A percentile compares a stretch with the other conserved stretches of the same genome.
phyloP scores from a whole-genome alignment of 2,329 filamentous ascomycete species.

The Zelopaecilomyces penicillatus region DNA sequence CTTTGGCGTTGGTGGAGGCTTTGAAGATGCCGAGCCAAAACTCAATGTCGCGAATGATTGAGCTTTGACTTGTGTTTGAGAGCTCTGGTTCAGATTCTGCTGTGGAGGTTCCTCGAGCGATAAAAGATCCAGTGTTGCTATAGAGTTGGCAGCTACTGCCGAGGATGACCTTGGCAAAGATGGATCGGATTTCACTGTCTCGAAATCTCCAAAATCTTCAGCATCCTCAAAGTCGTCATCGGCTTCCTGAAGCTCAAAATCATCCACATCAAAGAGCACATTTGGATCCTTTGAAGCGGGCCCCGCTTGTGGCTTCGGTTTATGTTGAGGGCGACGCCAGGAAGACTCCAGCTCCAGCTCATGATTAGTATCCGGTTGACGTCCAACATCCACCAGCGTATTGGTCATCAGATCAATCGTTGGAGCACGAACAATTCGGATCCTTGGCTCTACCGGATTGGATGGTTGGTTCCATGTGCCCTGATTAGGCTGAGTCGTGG shows the following conservation, averaged over 20 bases:
- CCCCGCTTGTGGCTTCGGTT: conserved; percentile 16
- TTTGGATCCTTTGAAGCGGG: conserved; percentile 33
- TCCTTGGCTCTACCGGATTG: conserved; percentile 8
- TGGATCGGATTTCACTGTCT: conserved; percentile 30
- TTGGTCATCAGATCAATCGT: conserved; percentile 48
- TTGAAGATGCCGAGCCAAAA: conserved; percentile 19
- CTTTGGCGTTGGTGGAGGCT: conserved; percentile 39
- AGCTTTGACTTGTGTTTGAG: conserved; percentile 17
- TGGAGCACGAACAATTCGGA: conserved; percentile 33
- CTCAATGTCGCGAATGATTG: conserved; percentile 23
- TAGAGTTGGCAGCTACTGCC: conserved; percentile 11
- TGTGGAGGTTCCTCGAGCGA: conserved; percentile 27
- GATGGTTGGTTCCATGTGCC: too few relatives aligned
- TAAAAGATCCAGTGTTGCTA: conserved; percentile 32
- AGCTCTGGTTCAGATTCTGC: conserved; percentile 6
- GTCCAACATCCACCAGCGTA: conserved; percentile 35
- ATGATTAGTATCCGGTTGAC: neutral
- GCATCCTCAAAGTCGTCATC: conserved; percentile 43
- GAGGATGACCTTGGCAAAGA: conserved; percentile 8
- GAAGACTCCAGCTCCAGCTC: neutral
- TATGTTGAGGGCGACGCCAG: conserved; percentile 2
- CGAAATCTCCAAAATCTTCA: conserved; percentile 54
- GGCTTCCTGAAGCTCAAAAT: conserved; percentile 35
- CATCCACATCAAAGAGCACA: conserved; percentile 59
- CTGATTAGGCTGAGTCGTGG: neutral